A percentile compares a stretch with the other conserved stretches of the same genome.
These are phyloP conservation scores for Suhomyces emberorum DNA, from an alignment of 805 yeast genomes.

Conservation along the genomic window DNA sequence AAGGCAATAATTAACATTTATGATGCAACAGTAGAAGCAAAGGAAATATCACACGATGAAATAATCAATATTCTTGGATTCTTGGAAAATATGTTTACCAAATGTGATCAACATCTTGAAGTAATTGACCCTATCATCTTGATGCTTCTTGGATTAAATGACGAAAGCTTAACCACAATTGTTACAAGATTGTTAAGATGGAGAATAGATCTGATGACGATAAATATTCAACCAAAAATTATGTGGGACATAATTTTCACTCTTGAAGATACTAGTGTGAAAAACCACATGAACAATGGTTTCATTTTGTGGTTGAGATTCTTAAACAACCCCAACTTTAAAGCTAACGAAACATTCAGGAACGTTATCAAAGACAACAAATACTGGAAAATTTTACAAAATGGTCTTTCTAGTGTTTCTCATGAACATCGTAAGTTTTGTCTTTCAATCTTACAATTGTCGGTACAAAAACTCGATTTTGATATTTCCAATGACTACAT, in stretches of 20 bases:
- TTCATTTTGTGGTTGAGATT: slow-evolving; percentile 57
- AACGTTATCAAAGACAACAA: slow-evolving; percentile 19
- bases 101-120: background rate
- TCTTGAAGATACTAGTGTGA: slow-evolving; percentile 25
- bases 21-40: background rate
- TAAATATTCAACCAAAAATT: slow-evolving; percentile 6
- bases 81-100: slow-evolving; percentile 31
- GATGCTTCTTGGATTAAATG: slow-evolving; percentile 35
- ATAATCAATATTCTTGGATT: slow-evolving; percentile 27
- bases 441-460: slow-evolving; percentile 59
- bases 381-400: slow-evolving; percentile 55
- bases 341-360: slow-evolving; percentile 23
- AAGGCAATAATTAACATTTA: slow-evolving; percentile 3
- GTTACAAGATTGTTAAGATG: slow-evolving; percentile 50
- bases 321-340: slow-evolving; percentile 26
- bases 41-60: slow-evolving; percentile 12
- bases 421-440: slow-evolving; percentile 72
- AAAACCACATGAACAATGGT: slow-evolving; percentile 36
- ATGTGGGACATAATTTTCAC: slow-evolving; percentile 48
- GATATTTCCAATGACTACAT: slow-evolving; percentile 37
- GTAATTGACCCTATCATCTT: slow-evolving; percentile 18
- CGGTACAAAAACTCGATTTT: slow-evolving; percentile 46
- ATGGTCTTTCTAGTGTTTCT: slow-evolving; percentile 48
- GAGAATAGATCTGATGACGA: slow-evolving; percentile 41
- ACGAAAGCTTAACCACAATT: slow-evolving; percentile 31